Evolutionary conservation across 78 protist species (phyloP).

Genomic region (Cavenderia fasciculata): DNA sequence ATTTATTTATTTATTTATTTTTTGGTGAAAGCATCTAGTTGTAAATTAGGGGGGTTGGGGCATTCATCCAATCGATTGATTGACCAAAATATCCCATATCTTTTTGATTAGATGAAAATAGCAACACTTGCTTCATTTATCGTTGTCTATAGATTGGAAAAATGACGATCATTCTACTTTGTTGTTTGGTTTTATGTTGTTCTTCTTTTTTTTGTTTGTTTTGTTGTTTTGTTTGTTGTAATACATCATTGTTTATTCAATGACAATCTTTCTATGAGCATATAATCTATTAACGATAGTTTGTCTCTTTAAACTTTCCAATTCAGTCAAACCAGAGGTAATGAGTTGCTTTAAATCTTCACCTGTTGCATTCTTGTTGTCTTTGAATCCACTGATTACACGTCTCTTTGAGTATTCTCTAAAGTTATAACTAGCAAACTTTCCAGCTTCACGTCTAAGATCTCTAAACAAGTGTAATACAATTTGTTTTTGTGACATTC

Average conservation of each 20-base stretch:
- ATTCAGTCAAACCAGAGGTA: background rate
- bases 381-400: conserved; percentile 35
- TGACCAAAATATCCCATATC: background rate
- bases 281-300: conserved; percentile 28
- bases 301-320: conserved; percentile 45
- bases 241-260: background rate
- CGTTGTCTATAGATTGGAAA: background rate
- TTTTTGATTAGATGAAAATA: background rate
- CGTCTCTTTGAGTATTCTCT: conserved; percentile 55
- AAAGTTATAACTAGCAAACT: conserved; percentile 41
- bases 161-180: background rate
- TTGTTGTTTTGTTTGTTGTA: too few species aligned
- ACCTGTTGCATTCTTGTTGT: conserved; percentile 5
- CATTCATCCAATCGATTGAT: too few species aligned
- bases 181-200: background rate
- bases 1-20: too few species aligned
- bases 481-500: background rate
- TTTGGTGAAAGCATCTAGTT: too few species aligned
- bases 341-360: background rate
- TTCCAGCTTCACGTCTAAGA: conserved; percentile 19
- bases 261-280: conserved; percentile 12
- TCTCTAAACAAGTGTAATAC: conserved; percentile 16
- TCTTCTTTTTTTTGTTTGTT: conserved; percentile 1
- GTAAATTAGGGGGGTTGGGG: too few species aligned
- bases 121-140: background rate